Percentiles rank a stretch among this genome's conserved stretches.
phyloP scores from a whole-genome alignment of 2,329 filamentous ascomycete genomes.

The Cercospora sp. region DNA sequence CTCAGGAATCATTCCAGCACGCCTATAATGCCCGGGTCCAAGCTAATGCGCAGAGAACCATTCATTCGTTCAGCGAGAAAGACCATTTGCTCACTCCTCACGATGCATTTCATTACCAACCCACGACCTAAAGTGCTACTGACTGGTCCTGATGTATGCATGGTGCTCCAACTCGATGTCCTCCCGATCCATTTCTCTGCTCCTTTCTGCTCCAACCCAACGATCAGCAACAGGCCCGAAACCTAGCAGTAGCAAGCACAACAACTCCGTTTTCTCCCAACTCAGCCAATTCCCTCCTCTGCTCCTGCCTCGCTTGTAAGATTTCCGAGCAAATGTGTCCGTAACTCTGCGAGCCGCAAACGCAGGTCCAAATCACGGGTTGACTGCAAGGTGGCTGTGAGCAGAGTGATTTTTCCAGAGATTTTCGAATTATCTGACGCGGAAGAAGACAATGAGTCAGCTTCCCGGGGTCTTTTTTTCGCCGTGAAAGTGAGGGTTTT shows the following conservation, averaged over 20 bases:
- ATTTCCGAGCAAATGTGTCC: conserved; percentile 9
- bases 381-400: conserved; percentile 4
- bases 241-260: conserved; percentile 12
- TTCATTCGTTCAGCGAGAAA: not conserved
- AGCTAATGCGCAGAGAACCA: not conserved
- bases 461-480: not conserved
- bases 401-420: not conserved
- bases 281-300: conserved; percentile 4
- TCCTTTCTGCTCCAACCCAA: not conserved
- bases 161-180: not conserved
- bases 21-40: not conserved
- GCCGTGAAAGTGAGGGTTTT: not conserved
- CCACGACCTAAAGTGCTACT: not conserved
- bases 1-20: not conserved
- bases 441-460: not conserved
- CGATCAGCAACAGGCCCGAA: not conserved
- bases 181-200: not conserved
- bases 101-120: not conserved
- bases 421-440: not conserved
- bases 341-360: conserved; percentile 3
- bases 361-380: not conserved
- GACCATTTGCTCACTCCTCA: not conserved
- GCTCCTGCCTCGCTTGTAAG: not conserved
- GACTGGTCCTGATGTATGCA: not conserved
- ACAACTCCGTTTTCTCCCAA: conserved; percentile 1